phyloP scores from a whole-genome alignment of 305 asterid species.

The Fraxinus dipetala region DNA sequence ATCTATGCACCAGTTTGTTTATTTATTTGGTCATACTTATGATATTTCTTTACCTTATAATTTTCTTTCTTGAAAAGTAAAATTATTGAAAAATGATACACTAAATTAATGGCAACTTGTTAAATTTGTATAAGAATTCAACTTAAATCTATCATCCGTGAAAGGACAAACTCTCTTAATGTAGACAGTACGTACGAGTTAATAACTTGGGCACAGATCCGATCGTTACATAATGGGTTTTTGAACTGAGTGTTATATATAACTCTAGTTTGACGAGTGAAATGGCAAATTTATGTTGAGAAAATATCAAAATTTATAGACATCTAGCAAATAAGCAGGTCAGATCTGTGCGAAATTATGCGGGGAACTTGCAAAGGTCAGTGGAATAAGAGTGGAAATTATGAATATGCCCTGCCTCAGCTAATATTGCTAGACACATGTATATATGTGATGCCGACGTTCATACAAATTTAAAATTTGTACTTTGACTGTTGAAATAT shows the following conservation, averaged over 20 bases:
- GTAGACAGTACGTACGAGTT: too few species aligned
- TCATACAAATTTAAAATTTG: neutral
- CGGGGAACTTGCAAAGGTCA: neutral
- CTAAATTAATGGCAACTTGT: neutral
- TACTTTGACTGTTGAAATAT: neutral
- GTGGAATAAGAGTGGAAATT: neutral
- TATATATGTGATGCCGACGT: neutral
- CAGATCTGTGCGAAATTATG: neutral
- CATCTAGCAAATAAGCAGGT: neutral
- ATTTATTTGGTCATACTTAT: neutral
- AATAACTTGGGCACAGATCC: neutral
- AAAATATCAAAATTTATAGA: neutral
- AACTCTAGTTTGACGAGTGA: too few species aligned
- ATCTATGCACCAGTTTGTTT: neutral
- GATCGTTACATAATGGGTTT: too few species aligned
- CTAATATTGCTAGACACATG: neutral
- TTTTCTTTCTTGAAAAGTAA: neutral
- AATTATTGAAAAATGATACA: too few species aligned
- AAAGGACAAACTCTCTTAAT: accelerated
- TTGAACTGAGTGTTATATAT: too few species aligned
- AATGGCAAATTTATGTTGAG: neutral
- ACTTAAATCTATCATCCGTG: too few species aligned
- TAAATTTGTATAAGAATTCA: too few species aligned
- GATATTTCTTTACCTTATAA: too few species aligned
- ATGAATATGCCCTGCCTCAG: neutral